These are phyloP conservation scores for Colletotrichum magnum DNA, from an alignment of 2,329 filamentous ascomycete species.

Conservation along the genomic window DNA sequence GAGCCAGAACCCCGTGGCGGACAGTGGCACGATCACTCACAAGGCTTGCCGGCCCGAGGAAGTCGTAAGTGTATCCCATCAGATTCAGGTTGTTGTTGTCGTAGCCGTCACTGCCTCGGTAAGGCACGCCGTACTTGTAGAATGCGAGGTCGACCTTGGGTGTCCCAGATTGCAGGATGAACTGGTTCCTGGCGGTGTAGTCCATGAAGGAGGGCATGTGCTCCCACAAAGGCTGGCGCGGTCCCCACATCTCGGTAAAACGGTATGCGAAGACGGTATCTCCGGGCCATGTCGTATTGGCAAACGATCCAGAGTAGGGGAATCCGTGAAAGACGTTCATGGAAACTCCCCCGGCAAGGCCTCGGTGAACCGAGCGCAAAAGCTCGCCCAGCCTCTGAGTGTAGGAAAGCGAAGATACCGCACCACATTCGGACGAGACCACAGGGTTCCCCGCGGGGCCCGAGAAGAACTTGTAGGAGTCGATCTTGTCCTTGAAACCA, in stretches of 20 bases:
- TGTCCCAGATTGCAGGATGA: too few relatives aligned
- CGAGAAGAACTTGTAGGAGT: conserved; percentile 44
- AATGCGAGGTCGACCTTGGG: too few relatives aligned
- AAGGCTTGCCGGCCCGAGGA: conserved; percentile 42
- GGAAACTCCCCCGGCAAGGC: conserved; percentile 43
- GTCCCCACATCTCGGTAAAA: conserved; percentile 44
- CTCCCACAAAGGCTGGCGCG: too few relatives aligned
- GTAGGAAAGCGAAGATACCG: conserved; percentile 10
- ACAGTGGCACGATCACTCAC: conserved; percentile 25
- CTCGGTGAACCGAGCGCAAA: conserved; percentile 37
- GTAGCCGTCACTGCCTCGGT: too few relatives aligned
- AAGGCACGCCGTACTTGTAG: too few relatives aligned
- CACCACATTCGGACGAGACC: conserved; percentile 46
- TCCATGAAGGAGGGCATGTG: too few relatives aligned
- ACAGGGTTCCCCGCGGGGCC: conserved; percentile 42
- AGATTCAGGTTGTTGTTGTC: too few relatives aligned
- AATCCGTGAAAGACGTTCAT: conserved; percentile 44
- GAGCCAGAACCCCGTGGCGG: conserved; percentile 39
- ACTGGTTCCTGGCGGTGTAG: too few relatives aligned
- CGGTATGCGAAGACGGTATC: conserved; percentile 44
- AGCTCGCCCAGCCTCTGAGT: conserved; percentile 11
- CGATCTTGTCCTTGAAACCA: conserved; percentile 44
- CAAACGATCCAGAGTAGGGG: conserved; percentile 42
- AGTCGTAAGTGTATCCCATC: conserved; percentile 28
- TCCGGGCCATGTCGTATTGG: conserved; percentile 44